Evolutionary conservation across 768 basidiomycete species (phyloP).

Genomic region (Termitomyces sp.): DNA sequence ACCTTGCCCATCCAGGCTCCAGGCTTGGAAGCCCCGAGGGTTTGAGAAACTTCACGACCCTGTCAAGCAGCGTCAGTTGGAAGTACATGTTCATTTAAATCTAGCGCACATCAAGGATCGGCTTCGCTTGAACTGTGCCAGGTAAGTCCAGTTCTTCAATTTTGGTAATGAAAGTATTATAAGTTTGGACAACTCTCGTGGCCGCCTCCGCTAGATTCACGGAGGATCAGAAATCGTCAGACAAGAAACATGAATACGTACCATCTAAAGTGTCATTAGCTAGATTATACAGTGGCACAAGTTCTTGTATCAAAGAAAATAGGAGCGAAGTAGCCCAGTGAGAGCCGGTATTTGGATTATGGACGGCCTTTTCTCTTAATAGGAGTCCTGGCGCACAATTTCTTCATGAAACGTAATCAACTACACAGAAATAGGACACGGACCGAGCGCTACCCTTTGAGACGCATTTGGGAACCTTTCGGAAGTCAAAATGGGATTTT

Average conservation of each 20-base stretch:
- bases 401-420: slow-evolving; percentile 4
- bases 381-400: slow-evolving; percentile 48
- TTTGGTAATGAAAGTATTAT: slow-evolving; percentile 62
- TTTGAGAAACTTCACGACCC: slow-evolving; percentile 66
- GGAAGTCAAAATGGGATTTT: slow-evolving; percentile 31
- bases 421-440: slow-evolving; percentile 18
- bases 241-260: slow-evolving; percentile 25
- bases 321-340: slow-evolving; percentile 73
- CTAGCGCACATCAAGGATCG: slow-evolving; percentile 73
- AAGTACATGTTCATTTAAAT: not conserved
- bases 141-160: slow-evolving; percentile 65
- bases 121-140: slow-evolving; percentile 61
- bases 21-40: slow-evolving; percentile 52
- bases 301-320: slow-evolving; percentile 74
- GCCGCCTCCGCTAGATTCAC: slow-evolving; percentile 41
- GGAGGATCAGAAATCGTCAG: not conserved
- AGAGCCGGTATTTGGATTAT: slow-evolving; percentile 58
- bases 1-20: slow-evolving; percentile 72
- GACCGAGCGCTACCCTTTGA: slow-evolving; percentile 62
- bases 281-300: slow-evolving; percentile 52
- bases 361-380: slow-evolving; percentile 64
- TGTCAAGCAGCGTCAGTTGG: slow-evolving; percentile 28
- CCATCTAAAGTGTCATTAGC: slow-evolving; percentile 41
- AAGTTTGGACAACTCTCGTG: slow-evolving; percentile 49
- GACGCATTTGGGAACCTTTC: slow-evolving; percentile 37